These are phyloP conservation scores for Chenopodium formosanum DNA, from an alignment of 148 eudicot genomes.

Conservation along the genomic window DNA sequence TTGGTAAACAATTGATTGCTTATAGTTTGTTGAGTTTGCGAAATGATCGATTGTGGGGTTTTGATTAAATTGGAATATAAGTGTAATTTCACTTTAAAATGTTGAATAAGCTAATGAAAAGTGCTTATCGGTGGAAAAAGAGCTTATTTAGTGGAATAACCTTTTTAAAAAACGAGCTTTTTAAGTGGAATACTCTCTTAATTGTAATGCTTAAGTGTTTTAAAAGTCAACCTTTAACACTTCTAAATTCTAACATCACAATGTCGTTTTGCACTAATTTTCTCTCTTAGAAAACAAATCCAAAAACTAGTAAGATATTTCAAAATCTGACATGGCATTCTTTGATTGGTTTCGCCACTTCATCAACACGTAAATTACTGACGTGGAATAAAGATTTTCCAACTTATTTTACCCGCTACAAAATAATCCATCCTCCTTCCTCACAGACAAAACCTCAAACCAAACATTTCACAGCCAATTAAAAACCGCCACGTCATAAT, in stretches of 20 bases:
- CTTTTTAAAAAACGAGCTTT: no score
- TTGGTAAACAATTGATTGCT: no score
- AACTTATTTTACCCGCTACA: neutral
- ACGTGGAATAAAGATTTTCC: constrained; percentile 16
- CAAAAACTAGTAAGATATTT: neutral
- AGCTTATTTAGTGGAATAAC: no score
- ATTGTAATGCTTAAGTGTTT: no score
- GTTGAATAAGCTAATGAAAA: no score
- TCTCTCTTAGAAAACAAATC: neutral
- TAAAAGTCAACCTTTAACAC: no score
- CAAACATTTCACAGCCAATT: neutral
- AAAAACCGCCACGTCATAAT: neutral
- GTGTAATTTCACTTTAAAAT: no score
- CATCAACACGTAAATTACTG: constrained; percentile 15
- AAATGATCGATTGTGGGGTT: no score
- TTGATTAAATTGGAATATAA: no score
- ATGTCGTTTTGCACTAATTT: neutral
- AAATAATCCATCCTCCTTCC: neutral
- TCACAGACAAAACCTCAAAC: neutral
- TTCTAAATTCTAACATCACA: neutral
- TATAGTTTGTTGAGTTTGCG: no score
- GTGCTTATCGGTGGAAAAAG: no score
- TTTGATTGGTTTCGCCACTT: constrained; percentile 28
- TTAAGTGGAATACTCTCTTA: no score
- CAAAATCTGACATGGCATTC: constrained; percentile 14